Percentiles rank a stretch among this genome's conserved stretches.
phyloP scores from a whole-genome alignment of 805 yeast genomes.

The Sungouiella blattae region DNA sequence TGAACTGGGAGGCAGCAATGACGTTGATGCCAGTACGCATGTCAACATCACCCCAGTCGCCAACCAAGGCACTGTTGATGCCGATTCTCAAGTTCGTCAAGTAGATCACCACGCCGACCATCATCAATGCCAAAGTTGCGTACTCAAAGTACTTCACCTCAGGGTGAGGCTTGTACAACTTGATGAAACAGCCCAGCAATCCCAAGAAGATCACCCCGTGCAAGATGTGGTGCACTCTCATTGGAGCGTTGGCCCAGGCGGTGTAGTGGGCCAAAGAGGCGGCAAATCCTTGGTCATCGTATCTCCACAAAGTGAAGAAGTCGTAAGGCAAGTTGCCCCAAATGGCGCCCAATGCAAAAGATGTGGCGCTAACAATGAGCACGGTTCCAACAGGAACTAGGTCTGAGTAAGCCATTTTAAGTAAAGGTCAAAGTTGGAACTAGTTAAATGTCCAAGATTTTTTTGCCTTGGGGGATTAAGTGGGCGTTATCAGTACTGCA shows the following conservation, averaged over 20 bases:
- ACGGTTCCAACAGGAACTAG: slow-evolving; percentile 44
- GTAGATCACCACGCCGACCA: slow-evolving; percentile 73
- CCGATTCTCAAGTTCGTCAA: slow-evolving; percentile 86
- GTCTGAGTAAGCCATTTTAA: slow-evolving; percentile 35
- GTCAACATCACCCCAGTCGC: slow-evolving; percentile 93
- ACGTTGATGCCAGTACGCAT: slow-evolving; percentile 83
- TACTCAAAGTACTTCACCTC: slow-evolving; percentile 88
- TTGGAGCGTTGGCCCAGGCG: slow-evolving; percentile 66
- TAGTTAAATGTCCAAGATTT: slow-evolving; percentile 38
- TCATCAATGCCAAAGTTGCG: slow-evolving; percentile 71
- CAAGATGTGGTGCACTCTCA: slow-evolving; percentile 53
- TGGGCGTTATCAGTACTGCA: background rate
- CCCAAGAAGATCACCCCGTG: slow-evolving; percentile 65
- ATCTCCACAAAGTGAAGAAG: slow-evolving; percentile 65
- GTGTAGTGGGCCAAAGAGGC: slow-evolving; percentile 71
- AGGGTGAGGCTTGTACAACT: slow-evolving; percentile 82
- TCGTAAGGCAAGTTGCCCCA: slow-evolving; percentile 83
- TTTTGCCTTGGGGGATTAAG: background rate
- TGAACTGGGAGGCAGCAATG: slow-evolving; percentile 82
- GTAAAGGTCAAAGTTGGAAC: slow-evolving; percentile 41
- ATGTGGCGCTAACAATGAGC: slow-evolving; percentile 49
- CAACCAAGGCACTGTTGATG: slow-evolving; percentile 59
- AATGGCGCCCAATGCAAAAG: slow-evolving; percentile 77
- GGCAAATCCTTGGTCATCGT: slow-evolving; percentile 50
- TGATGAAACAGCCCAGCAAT: slow-evolving; percentile 66